phyloP scores from a whole-genome alignment of 345 rosid species.

The Salix dunnii region DNA sequence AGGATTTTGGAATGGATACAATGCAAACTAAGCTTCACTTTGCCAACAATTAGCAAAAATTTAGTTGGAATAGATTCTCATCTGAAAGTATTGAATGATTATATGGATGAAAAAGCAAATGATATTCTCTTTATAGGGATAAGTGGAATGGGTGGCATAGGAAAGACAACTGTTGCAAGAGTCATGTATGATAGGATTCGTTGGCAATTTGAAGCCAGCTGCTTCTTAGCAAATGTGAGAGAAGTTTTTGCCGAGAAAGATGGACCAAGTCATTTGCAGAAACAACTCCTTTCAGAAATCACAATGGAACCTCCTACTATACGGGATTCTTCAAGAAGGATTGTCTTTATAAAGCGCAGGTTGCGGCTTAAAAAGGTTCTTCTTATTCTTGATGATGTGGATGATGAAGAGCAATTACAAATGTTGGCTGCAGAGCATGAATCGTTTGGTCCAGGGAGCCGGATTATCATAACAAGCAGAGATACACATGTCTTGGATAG shows the following conservation, averaged over 20 bases:
- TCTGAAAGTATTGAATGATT: background rate
- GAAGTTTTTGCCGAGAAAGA: background rate
- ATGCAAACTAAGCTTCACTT: background rate
- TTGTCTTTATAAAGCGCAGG: background rate
- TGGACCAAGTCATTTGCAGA: background rate
- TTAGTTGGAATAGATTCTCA: background rate
- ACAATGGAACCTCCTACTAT: background rate
- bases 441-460: slow-evolving; percentile 11
- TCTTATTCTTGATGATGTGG: slow-evolving; percentile 18
- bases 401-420: background rate
- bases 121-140: background rate
- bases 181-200: background rate
- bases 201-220: background rate
- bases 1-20: background rate
- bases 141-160: slow-evolving; percentile 5
- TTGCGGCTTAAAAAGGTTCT: background rate
- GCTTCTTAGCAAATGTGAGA: slow-evolving; percentile 15
- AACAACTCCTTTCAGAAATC: slow-evolving; percentile 8
- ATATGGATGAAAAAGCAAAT: background rate
- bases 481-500: background rate
- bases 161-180: slow-evolving; percentile 7
- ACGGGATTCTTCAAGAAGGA: background rate
- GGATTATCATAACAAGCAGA: slow-evolving; percentile 19
- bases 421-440: background rate
- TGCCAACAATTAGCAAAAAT: background rate